Conservation (phyloP, 2,329 filamentous ascomycete genomes). For the Emmonsiellopsis sp. region DNA sequence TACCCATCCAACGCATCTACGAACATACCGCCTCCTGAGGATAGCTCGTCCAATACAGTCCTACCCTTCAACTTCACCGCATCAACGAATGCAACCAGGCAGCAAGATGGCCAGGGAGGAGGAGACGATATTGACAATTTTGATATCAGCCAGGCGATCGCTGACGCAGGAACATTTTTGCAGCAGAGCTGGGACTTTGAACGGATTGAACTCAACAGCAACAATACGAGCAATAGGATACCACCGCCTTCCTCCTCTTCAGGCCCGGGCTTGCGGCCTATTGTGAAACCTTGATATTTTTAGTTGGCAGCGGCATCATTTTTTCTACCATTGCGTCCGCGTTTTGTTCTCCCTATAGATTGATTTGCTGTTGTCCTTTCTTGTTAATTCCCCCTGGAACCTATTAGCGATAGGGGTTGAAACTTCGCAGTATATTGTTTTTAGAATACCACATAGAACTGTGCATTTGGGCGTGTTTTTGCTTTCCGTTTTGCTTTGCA, state of each 20-base stretch:
- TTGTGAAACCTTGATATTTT: neutral
- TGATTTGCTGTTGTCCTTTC: too few relatives aligned
- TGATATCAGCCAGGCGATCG: slow-evolving; percentile 35
- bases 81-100: slow-evolving; percentile 21
- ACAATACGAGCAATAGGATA: neutral
- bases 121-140: slow-evolving; percentile 24
- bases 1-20: neutral
- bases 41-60: slow-evolving; percentile 1
- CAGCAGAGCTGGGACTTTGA: slow-evolving; percentile 33
- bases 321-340: neutral
- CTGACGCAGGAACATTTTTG: slow-evolving; percentile 37
- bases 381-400: too few relatives aligned
- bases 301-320: neutral
- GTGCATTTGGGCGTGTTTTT: too few relatives aligned
- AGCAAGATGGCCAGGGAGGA: slow-evolving; percentile 26
- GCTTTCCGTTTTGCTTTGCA: too few relatives aligned
- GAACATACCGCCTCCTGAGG: slow-evolving; percentile 3
- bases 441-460: too few relatives aligned
- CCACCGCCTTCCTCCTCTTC: slow-evolving; percentile 7
- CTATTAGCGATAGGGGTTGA: too few relatives aligned
- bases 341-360: too few relatives aligned
- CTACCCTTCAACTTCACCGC: slow-evolving; percentile 22
- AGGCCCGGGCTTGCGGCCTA: neutral
- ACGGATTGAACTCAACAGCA: slow-evolving; percentile 17
- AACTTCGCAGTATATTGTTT: too few relatives aligned